phyloP scores from a whole-genome alignment of 805 yeast genomes.

The Teunomyces tritomae region DNA sequence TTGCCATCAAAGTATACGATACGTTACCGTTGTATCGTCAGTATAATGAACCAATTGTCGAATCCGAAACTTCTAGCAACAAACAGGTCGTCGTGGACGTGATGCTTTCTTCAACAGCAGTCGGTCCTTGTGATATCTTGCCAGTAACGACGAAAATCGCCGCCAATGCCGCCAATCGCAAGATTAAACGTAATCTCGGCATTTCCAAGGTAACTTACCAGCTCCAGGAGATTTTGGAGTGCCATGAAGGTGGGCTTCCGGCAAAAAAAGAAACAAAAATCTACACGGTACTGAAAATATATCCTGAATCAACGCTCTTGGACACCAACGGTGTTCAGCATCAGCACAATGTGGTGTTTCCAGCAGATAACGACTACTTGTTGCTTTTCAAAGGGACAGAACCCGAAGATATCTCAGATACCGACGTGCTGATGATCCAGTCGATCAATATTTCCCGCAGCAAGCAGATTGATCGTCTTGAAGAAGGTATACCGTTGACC shows the following conservation, averaged over 20 bases:
- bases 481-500: constrained; percentile 40
- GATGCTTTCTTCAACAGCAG: constrained; percentile 48
- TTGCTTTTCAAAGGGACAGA: constrained; percentile 15
- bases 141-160: constrained; percentile 36
- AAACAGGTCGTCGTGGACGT: constrained; percentile 46
- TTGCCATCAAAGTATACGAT: constrained; percentile 55
- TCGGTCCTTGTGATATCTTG: constrained; percentile 58
- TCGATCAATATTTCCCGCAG: constrained; percentile 20
- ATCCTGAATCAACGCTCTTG: constrained; percentile 14
- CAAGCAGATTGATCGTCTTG: constrained; percentile 23
- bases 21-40: constrained; percentile 55
- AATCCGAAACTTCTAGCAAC: constrained; percentile 46
- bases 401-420: not conserved
- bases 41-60: constrained; percentile 51
- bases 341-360: constrained; percentile 26
- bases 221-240: constrained; percentile 52
- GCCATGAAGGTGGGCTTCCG: constrained; percentile 50
- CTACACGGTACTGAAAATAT: constrained; percentile 29
- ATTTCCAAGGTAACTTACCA: constrained; percentile 48
- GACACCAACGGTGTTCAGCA: constrained; percentile 27
- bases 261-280: constrained; percentile 46
- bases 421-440: constrained; percentile 10
- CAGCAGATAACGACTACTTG: constrained; percentile 36
- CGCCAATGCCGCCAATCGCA: constrained; percentile 36
- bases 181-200: constrained; percentile 29